These are phyloP conservation scores for Mortierella sp. DNA, from an alignment of 371 early-diverging fungal genomes.

Conservation along the genomic window DNA sequence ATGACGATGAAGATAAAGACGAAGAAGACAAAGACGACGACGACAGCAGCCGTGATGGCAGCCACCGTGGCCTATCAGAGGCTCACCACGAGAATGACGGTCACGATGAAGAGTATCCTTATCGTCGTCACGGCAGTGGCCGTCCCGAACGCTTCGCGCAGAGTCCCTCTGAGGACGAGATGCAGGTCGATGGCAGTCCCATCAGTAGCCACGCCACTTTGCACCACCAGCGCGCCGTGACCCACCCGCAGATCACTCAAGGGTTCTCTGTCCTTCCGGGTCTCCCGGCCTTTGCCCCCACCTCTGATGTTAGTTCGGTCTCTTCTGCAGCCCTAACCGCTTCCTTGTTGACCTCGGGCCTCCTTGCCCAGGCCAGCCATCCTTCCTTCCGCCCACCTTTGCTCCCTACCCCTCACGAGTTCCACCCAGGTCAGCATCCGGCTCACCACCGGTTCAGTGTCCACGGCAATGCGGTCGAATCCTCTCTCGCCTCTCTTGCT, in stretches of 20 bases:
- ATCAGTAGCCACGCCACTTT: too few relatives aligned
- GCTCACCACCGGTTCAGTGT: not conserved
- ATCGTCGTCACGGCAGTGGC: too few relatives aligned
- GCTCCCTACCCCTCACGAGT: conserved; percentile 12
- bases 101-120: conserved; percentile 18
- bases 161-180: too few relatives aligned
- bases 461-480: conserved; percentile 32
- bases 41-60: not conserved
- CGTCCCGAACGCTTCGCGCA: too few relatives aligned
- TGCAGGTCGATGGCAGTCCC: too few relatives aligned
- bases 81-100: conserved; percentile 22
- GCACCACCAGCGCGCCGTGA: conserved; percentile 33
- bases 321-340: too few relatives aligned
- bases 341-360: conserved; percentile 42
- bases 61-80: conserved; percentile 15
- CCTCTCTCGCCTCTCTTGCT: conserved; percentile 46
- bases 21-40: conserved; percentile 31
- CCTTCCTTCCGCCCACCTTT: not conserved
- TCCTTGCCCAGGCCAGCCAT: too few relatives aligned
- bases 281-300: conserved; percentile 31
- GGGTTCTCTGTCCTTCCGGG: conserved; percentile 36
- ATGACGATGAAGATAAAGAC: too few relatives aligned
- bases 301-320: conserved; percentile 29
- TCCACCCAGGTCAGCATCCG: conserved; percentile 4
- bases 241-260: conserved; percentile 46